Conservation (phyloP, 2,329 filamentous ascomycete species). For the Pestalotiopsis sp. region DNA sequence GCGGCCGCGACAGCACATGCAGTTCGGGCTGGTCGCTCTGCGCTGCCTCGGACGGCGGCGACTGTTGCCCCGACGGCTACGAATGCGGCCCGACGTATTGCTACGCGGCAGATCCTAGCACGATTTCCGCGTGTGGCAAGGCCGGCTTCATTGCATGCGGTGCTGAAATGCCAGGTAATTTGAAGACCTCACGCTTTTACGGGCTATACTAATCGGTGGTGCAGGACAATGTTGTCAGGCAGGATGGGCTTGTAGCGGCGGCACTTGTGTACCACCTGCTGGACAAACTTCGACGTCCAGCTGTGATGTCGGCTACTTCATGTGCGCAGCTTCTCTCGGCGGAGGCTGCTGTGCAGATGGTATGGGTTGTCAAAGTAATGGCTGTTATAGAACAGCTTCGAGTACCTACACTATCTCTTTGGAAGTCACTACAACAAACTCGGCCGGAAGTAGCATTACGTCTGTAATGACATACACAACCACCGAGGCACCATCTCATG, state of each 20-base stretch:
- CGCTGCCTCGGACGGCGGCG: conserved; percentile 35
- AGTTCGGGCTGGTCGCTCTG: conserved; percentile 25
- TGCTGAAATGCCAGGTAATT: conserved; percentile 9
- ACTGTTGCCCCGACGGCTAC: conserved; percentile 52
- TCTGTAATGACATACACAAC: conserved; percentile 44
- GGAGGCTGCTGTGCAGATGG: conserved; percentile 56
- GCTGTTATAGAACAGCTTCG: conserved; percentile 52
- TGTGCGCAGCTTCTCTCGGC: conserved; percentile 52
- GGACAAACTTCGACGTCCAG: conserved; percentile 41
- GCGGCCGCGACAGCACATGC: conserved; percentile 29
- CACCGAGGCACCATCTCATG: conserved; percentile 30
- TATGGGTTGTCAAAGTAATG: conserved; percentile 48
- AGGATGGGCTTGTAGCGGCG: conserved; percentile 44
- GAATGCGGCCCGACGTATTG: conserved; percentile 50
- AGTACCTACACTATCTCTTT: conserved; percentile 47
- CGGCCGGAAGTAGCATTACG: conserved; percentile 39
- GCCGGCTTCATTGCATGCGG: conserved; percentile 43
- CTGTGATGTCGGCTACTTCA: conserved; percentile 48
- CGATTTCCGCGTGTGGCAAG: conserved; percentile 37
- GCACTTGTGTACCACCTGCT: conserved; percentile 45
- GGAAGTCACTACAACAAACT: conserved; percentile 47
- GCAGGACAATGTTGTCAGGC: conserved; percentile 48
- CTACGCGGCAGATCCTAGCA: conserved; percentile 46
- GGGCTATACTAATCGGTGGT: background rate
- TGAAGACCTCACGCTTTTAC: background rate